Conservation (phyloP, 768 basidiomycete genomes). For the Myochromella boudieri region DNA sequence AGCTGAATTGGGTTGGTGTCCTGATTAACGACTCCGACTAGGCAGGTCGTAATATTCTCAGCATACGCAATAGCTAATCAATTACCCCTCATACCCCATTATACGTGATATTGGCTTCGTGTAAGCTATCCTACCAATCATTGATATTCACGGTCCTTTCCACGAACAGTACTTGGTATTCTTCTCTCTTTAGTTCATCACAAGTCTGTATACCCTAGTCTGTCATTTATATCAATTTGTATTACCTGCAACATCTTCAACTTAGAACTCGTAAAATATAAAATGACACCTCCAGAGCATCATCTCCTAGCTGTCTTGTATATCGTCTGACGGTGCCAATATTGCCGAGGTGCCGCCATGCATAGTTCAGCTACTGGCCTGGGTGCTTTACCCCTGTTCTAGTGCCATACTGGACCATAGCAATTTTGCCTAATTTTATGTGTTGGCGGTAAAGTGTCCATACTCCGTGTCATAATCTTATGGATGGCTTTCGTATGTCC, state of each 20-base stretch:
- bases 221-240: slow-evolving; percentile 23
- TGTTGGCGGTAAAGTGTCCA: too few relatives aligned
- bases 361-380: too few relatives aligned
- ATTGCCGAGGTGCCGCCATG: too few relatives aligned
- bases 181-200: slow-evolving; percentile 10
- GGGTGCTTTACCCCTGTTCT: too few relatives aligned
- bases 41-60: background rate
- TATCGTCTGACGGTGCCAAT: too few relatives aligned
- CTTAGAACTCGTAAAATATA: too few relatives aligned
- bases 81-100: slow-evolving; percentile 13
- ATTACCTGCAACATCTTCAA: slow-evolving; percentile 16
- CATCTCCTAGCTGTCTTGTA: slow-evolving; percentile 1
- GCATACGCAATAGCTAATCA: slow-evolving; percentile 16
- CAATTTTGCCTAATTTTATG: too few relatives aligned
- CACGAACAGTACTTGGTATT: slow-evolving; percentile 11
- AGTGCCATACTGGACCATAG: too few relatives aligned
- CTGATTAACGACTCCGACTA: background rate
- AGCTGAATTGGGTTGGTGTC: background rate
- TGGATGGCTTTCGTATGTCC: too few relatives aligned
- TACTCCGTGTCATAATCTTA: too few relatives aligned
- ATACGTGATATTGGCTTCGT: slow-evolving; percentile 10
- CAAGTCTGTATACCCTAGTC: slow-evolving; percentile 18
- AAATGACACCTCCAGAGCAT: background rate
- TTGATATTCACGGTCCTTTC: slow-evolving; percentile 23
- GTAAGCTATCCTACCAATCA: slow-evolving; percentile 17